Evolutionary conservation across 2,329 filamentous ascomycete species (phyloP).

Genomic region (Dendrostoma leiphaemia): DNA sequence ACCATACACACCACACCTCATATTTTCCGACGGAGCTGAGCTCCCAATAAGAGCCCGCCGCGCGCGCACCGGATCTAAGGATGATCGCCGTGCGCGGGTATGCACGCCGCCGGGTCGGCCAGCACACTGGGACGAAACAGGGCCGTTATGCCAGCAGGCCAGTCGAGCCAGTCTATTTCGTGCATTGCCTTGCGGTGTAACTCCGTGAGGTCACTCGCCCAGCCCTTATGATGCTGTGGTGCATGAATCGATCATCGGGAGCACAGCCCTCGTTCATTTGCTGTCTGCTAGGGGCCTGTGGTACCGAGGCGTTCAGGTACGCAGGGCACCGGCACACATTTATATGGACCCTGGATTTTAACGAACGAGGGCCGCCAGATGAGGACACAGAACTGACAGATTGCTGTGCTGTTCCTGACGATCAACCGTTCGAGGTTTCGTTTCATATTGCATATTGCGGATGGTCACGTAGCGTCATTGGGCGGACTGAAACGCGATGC

Average conservation of each 20-base stretch:
- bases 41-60: too few species aligned
- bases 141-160: too few species aligned
- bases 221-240: not conserved
- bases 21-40: not conserved
- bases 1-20: not conserved
- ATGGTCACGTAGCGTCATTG: not conserved
- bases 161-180: not conserved
- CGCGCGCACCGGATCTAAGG: not conserved
- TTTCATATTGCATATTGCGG: not conserved
- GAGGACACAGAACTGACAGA: not conserved
- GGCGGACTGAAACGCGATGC: not conserved
- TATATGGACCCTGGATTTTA: not conserved
- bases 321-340: not conserved
- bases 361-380: not conserved
- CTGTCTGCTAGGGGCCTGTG: not conserved
- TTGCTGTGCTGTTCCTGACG: slow-evolving; percentile 1
- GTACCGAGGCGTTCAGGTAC: not conserved
- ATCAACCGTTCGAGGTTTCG: not conserved
- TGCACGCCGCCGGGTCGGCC: not conserved
- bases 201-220: not conserved
- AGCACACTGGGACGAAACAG: not conserved
- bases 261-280: not conserved
- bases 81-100: not conserved
- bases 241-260: not conserved
- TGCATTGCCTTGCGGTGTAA: not conserved